A percentile compares a stretch with the other conserved stretches of the same genome.
Conservation (phyloP, 176 grass and related monocot genomes). For the sorghum (Sorghum bicolor) region DNA sequence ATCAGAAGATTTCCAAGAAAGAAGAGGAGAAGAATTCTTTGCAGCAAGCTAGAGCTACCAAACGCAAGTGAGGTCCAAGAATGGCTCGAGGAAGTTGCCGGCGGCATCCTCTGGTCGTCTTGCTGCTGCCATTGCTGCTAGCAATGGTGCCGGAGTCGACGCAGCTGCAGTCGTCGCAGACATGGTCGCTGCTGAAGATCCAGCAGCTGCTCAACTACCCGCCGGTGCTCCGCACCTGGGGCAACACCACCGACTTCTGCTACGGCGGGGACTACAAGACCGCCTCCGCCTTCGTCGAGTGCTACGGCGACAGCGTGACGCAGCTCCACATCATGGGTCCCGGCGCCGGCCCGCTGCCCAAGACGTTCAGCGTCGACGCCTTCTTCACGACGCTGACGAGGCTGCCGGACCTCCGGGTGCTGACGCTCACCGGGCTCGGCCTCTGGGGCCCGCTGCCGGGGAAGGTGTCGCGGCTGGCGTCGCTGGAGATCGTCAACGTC, state of each 20-base stretch:
- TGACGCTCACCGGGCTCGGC: conserved; percentile 75
- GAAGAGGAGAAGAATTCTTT: background rate
- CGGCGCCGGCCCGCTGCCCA: conserved; percentile 42
- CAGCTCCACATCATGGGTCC: conserved; percentile 80
- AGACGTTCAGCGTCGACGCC: conserved; percentile 70
- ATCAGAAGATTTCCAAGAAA: background rate
- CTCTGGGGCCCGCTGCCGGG: conserved; percentile 76
- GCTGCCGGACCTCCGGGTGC: conserved; percentile 79
- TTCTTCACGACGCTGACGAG: conserved; percentile 82
- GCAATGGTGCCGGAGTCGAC: conserved; percentile 48
- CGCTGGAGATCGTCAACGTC: conserved; percentile 87
- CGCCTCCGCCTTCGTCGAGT: conserved; percentile 59
- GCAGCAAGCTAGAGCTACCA: background rate
- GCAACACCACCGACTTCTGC: conserved; percentile 82
- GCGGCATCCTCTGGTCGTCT: conserved; percentile 27
- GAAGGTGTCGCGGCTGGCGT: conserved; percentile 67
- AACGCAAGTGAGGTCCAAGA: background rate
- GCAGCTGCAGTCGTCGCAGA: conserved; percentile 75
- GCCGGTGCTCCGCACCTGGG: conserved; percentile 59
- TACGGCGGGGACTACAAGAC: conserved; percentile 59
- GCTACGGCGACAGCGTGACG: conserved; percentile 92
- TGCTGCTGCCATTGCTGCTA: conserved; percentile 53
- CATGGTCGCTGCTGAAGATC: conserved; percentile 91
- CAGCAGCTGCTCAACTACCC: conserved; percentile 77
- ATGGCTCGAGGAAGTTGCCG: conserved; percentile 23